phyloP scores from a whole-genome alignment of 1,284 basidiomycete genomes.

The Tylopilus sp. region DNA sequence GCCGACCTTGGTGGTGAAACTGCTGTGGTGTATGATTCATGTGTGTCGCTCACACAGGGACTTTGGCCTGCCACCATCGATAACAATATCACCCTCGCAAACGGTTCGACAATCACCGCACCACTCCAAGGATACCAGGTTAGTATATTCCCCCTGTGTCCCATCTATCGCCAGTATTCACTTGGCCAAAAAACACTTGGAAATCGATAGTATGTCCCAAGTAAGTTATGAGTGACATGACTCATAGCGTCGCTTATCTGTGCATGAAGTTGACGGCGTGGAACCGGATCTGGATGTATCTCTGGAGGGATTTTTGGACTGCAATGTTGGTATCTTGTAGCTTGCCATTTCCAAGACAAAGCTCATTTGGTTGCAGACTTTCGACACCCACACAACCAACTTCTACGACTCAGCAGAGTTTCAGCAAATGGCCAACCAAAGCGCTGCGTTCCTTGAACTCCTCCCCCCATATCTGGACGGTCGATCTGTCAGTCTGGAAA shows the following conservation, averaged over 20 bases:
- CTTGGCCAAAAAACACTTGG: background rate
- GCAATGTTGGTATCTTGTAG: conserved; percentile 55
- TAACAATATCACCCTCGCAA: conserved; percentile 73
- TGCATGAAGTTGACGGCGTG: conserved; percentile 70
- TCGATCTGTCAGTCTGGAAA: conserved; percentile 65
- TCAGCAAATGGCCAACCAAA: conserved; percentile 58
- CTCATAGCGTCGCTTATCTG: conserved; percentile 36
- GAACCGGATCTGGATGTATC: conserved; percentile 69
- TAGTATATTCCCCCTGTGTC: conserved; percentile 19
- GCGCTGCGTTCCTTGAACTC: conserved; percentile 65
- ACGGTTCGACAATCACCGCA: conserved; percentile 75
- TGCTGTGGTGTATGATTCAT: conserved; percentile 77
- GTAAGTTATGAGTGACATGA: conserved; percentile 58
- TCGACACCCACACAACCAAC: conserved; percentile 58
- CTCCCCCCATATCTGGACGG: conserved; percentile 69
- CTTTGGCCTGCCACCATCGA: conserved; percentile 68
- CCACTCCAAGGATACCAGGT: conserved; percentile 82
- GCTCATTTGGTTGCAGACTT: conserved; percentile 52
- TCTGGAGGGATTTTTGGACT: conserved; percentile 73
- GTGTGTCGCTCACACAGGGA: conserved; percentile 78
- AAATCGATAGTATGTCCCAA: conserved; percentile 64
- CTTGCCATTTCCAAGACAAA: background rate
- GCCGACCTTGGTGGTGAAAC: conserved; percentile 86
- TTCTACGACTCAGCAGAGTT: conserved; percentile 69
- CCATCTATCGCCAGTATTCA: background rate